phyloP scores from a whole-genome alignment of 108 stramenopile species.

The Nitzschia sp. region DNA sequence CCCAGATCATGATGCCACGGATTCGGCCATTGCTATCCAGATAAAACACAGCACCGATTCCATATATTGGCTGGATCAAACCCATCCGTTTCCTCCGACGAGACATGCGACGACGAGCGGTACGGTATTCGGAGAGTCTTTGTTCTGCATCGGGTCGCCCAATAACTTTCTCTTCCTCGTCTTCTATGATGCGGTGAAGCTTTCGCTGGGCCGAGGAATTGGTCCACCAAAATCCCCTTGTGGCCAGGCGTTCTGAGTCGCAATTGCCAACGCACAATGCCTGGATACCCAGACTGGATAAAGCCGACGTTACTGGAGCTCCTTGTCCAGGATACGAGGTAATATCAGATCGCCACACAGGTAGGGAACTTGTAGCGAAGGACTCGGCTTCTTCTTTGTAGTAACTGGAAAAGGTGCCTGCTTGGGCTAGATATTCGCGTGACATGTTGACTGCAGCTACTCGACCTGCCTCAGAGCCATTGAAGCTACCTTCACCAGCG shows the following conservation, averaged over 20 bases:
- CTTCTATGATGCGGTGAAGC: slow-evolving; percentile 26
- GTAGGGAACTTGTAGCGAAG: slow-evolving; percentile 53
- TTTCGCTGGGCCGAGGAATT: slow-evolving; percentile 62
- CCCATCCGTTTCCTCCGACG: slow-evolving; percentile 8
- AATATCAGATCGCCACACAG: slow-evolving; percentile 79
- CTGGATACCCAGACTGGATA: slow-evolving; percentile 66
- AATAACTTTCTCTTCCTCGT: slow-evolving; percentile 8
- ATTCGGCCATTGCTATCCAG: slow-evolving; percentile 69
- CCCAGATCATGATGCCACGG: slow-evolving; percentile 87
- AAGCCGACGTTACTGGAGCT: slow-evolving; percentile 24
- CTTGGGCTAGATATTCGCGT: slow-evolving; percentile 21
- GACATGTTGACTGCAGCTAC: slow-evolving; percentile 82
- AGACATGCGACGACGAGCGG: slow-evolving; percentile 5
- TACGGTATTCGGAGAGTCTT: background rate
- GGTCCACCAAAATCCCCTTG: slow-evolving; percentile 89
- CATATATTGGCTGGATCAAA: slow-evolving; percentile 51
- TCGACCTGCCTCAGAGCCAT: slow-evolving; percentile 63
- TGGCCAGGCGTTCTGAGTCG: slow-evolving; percentile 73
- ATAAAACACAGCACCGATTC: slow-evolving; percentile 81
- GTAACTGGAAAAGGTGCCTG: slow-evolving; percentile 8
- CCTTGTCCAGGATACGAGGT: slow-evolving; percentile 36
- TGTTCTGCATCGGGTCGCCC: slow-evolving; percentile 4
- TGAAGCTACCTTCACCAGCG: slow-evolving; percentile 66
- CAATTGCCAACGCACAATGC: slow-evolving; percentile 80
- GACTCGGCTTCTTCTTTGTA: slow-evolving; percentile 14